These are phyloP conservation scores for Aureobasidium namibiae DNA, from an alignment of 2,329 filamentous ascomycete genomes.

Conservation along the genomic window DNA sequence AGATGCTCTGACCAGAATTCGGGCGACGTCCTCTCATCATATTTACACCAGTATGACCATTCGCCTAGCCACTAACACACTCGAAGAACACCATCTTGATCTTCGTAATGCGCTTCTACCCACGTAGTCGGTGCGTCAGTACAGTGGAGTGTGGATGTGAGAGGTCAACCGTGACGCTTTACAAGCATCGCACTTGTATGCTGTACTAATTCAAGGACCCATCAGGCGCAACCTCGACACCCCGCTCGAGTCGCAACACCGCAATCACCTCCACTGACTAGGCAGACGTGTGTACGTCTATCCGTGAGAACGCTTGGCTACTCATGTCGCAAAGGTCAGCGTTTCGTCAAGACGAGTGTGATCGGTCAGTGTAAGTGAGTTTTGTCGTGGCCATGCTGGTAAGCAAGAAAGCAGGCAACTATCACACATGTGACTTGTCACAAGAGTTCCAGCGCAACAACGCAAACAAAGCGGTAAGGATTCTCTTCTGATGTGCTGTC, in stretches of 20 bases:
- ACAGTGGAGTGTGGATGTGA: neutral
- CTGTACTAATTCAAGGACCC: neutral
- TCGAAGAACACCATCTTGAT: neutral
- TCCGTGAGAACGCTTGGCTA: neutral
- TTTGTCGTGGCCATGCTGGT: neutral
- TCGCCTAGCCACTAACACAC: neutral
- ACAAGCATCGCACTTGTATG: neutral
- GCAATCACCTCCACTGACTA: neutral
- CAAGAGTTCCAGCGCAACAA: neutral
- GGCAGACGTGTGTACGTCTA: neutral
- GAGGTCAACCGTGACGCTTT: neutral
- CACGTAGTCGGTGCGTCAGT: neutral
- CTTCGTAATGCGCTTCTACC: neutral
- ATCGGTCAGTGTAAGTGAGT: constrained; percentile 4
- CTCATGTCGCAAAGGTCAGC: neutral
- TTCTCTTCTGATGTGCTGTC: neutral
- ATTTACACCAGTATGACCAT: neutral
- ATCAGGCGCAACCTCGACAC: neutral
- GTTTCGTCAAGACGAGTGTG: neutral
- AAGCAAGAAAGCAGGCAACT: neutral
- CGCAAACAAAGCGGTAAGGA: neutral
- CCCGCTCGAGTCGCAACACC: neutral
- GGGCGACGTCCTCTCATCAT: neutral
- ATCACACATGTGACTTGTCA: neutral
- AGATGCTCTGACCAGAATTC: neutral